phyloP scores from a whole-genome alignment of 352 stramenopile genomes.

The Pythium phragmitis region DNA sequence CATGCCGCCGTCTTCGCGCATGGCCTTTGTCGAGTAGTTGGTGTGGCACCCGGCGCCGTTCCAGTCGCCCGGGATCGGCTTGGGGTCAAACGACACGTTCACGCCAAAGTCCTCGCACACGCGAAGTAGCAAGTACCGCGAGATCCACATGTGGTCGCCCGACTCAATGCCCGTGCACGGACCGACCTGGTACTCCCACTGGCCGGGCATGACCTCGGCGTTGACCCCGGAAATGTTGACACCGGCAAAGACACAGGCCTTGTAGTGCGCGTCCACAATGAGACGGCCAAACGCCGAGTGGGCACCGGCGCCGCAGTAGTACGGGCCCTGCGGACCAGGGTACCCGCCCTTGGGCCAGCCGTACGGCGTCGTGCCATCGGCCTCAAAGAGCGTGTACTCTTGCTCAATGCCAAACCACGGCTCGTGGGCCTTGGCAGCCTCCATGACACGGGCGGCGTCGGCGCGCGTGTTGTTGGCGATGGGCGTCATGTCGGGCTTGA shows the following conservation, averaged over 20 bases:
- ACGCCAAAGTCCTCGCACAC: conserved; percentile 98
- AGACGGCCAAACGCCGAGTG: conserved; percentile 96
- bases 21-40: conserved; percentile 96
- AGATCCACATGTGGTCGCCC: conserved; percentile 97
- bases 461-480: conserved; percentile 92
- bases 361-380: conserved; percentile 86
- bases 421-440: conserved; percentile 43
- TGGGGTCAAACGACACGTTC: conserved; percentile 96
- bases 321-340: conserved; percentile 89
- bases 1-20: conserved; percentile 94
- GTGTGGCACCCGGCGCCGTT: conserved; percentile 96
- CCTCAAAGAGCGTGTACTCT: conserved; percentile 95
- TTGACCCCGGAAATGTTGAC: conserved; percentile 97
- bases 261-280: conserved; percentile 95
- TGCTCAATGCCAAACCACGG: conserved; percentile 98
- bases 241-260: conserved; percentile 93
- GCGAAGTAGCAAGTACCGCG: conserved; percentile 95
- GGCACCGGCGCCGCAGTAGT: conserved; percentile 93
- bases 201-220: conserved; percentile 97
- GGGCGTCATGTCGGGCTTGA: conserved; percentile 92
- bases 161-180: conserved; percentile 95
- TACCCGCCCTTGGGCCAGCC: conserved; percentile 91
- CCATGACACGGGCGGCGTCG: conserved; percentile 72
- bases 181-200: conserved; percentile 98
- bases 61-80: conserved; percentile 98